These are phyloP conservation scores for Ceratobasidium sp. DNA, from an alignment of 1,284 basidiomycete species.

Conservation along the genomic window DNA sequence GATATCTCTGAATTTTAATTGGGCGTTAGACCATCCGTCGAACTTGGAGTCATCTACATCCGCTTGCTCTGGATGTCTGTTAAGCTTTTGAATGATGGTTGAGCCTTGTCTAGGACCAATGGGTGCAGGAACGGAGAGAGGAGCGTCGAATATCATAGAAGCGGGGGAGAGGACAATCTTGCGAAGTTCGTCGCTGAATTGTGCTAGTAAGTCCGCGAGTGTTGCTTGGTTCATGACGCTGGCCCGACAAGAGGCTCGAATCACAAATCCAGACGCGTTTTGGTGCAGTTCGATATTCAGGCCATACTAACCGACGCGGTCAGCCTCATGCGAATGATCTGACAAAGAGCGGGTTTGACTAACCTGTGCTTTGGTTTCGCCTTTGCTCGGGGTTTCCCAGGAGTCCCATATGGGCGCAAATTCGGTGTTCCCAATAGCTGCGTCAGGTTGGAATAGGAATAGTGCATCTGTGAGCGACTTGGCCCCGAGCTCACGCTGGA, in stretches of 20 bases:
- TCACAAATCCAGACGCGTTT: constrained; percentile 40
- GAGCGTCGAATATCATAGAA: background rate
- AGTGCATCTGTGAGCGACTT: constrained; percentile 59
- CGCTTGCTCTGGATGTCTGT: background rate
- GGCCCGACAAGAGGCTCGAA: constrained; percentile 34
- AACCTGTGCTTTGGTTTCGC: constrained; percentile 57
- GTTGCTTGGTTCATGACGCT: constrained; percentile 7
- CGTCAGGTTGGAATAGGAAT: constrained; percentile 60
- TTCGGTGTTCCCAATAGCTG: constrained; percentile 44
- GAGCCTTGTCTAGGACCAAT: background rate
- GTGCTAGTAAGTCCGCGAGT: constrained; percentile 1
- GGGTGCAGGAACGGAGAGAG: background rate
- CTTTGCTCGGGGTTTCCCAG: constrained; percentile 15
- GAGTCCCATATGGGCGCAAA: constrained; percentile 46
- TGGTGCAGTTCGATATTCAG: constrained; percentile 61
- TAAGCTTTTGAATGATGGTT: background rate
- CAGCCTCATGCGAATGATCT: background rate
- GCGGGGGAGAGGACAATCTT: constrained; percentile 1
- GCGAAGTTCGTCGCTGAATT: constrained; percentile 7
- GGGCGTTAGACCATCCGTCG: constrained; percentile 21
- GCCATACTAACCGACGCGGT: constrained; percentile 63
- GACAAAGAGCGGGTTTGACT: constrained; percentile 18
- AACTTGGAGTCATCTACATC: constrained; percentile 2
- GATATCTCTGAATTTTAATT: constrained; percentile 26
- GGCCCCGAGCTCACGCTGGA: constrained; percentile 56